These are phyloP conservation scores for Jaapia argillacea DNA, from an alignment of 768 basidiomycete species.

Conservation along the genomic window DNA sequence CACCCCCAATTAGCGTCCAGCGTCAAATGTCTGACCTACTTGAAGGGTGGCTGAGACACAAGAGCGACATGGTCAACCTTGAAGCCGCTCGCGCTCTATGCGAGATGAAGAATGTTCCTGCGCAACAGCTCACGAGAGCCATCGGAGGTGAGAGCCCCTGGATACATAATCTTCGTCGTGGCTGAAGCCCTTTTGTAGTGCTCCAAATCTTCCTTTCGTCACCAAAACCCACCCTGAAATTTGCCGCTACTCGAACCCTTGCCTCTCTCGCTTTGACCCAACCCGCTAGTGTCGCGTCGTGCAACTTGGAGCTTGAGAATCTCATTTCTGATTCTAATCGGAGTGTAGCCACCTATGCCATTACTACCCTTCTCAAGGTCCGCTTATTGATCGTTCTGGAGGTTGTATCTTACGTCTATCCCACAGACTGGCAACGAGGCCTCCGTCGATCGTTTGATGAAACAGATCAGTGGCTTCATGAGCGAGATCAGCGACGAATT, in stretches of 20 bases:
- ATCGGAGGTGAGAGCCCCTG: constrained; percentile 73
- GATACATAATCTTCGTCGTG: no score
- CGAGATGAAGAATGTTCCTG: constrained; percentile 81
- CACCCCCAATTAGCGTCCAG: constrained; percentile 59
- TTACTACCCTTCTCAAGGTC: constrained; percentile 95
- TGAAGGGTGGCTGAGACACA: constrained; percentile 93
- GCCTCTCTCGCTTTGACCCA: constrained; percentile 82
- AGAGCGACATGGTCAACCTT: constrained; percentile 99
- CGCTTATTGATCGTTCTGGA: constrained; percentile 5
- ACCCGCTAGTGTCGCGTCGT: constrained; percentile 77
- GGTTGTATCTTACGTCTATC: constrained; percentile 6
- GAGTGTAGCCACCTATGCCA: constrained; percentile 96
- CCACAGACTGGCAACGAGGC: constrained; percentile 94
- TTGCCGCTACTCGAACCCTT: constrained; percentile 93
- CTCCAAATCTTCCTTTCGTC: constrained; percentile 94
- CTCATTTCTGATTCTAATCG: constrained; percentile 93
- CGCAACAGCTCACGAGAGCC: constrained; percentile 72
- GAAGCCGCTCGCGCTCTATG: constrained; percentile 97
- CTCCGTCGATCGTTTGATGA: constrained; percentile 97
- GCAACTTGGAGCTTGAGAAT: constrained; percentile 95
- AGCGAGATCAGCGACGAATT: constrained; percentile 99
- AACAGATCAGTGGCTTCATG: constrained; percentile 99
- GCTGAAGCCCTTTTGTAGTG: no score
- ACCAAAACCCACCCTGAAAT: constrained; percentile 90
- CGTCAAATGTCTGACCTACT: constrained; percentile 88